phyloP scores from a whole-genome alignment of 352 stramenopile species.

The Globisporangium heterothallicum region DNA sequence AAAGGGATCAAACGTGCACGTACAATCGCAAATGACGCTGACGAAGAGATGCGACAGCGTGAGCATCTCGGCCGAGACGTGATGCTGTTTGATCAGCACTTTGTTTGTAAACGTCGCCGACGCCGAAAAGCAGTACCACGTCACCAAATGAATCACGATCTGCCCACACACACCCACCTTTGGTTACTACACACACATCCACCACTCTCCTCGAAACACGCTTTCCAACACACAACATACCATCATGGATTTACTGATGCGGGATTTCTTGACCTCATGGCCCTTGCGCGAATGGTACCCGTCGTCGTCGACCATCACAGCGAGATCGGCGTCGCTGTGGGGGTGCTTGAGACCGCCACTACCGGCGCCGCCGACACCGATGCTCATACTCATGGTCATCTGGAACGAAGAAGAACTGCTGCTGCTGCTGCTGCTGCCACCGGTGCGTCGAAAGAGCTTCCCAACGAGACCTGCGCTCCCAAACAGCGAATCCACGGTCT shows the following conservation, averaged over 20 bases:
- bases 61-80: constrained; percentile 80
- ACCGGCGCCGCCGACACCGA: no score
- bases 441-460: not conserved
- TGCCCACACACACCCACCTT: constrained; percentile 10
- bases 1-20: constrained; percentile 3
- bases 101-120: constrained; percentile 83
- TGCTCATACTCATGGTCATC: not conserved
- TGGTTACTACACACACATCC: not conserved
- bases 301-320: not conserved
- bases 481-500: not conserved
- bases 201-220: not conserved
- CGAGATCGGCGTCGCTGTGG: not conserved
- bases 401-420: no score
- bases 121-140: constrained; percentile 84
- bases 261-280: constrained; percentile 8
- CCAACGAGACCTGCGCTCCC: not conserved
- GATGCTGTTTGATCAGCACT: constrained; percentile 82
- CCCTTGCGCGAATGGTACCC: constrained; percentile 13
- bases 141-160: constrained; percentile 36
- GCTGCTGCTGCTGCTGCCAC: no score
- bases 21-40: constrained; percentile 74
- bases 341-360: not conserved
- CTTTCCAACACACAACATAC: no score
- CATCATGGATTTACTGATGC: constrained; percentile 11
- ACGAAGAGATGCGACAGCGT: constrained; percentile 83